Base-by-base conservation (phyloP, 805 yeast species). In the Isabelozyma heimii region DNA sequence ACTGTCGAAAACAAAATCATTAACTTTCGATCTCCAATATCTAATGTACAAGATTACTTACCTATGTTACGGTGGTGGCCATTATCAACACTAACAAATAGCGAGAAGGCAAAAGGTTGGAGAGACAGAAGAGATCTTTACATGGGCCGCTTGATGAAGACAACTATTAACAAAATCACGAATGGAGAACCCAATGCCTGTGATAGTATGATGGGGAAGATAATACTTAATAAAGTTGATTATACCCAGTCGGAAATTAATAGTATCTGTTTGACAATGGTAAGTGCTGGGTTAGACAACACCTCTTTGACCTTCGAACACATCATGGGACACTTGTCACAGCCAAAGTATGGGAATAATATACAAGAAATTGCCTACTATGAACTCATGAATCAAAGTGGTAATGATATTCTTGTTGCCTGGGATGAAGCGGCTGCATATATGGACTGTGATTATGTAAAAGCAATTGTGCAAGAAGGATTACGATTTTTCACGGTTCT, bases 251-350 rank as follows among this genome's bases (percentile, higher is more conserved):
- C 3, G 60, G 89, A 85, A 56, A 59, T 82, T 44, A 70, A 72
- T 42, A 80, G 88, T 42, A 74, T 84, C 5, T 86, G 91, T 58
- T 67, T 87, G 39, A 84, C 91, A 0, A 81, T 86, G 85, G 84
- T 87, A 0, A 84, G 90, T 55, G 94, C 91, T 8, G 94, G 94
- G 0, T 66, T 87, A 20, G 92, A 87, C 59, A 87, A 87, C 52
- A 79, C 85, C 0, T 84, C 90, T 0, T 70, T 85, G 30, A 85
- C 81, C 43, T 69, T 86, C 44, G 78, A 79, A 52, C 82, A 85
- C 52, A 72, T 84, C 8, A 59, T 85, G 54, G 87, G 87, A 0
- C 86, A 83, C 38, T 65, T 87, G 40, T 75, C 85, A 6, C 72
- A 73, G 14, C 73, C 74, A 1, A 12, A 17, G 27, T 49, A 58